Evolutionary conservation across 768 basidiomycete species (phyloP).

Genomic region (Cubamyces lactineus): DNA sequence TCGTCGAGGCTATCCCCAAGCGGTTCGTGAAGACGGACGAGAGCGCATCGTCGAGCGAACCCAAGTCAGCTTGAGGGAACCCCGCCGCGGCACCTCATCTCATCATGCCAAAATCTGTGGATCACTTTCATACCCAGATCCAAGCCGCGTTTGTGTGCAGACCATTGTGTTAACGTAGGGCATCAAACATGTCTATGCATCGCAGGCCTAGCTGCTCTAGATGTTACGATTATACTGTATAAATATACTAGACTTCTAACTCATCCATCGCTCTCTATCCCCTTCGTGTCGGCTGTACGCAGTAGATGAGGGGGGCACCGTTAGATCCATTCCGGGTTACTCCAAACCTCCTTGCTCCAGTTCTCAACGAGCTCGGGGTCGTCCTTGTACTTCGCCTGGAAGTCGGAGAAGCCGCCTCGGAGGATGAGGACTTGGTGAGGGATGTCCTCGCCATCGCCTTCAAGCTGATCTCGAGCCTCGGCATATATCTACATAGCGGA

Average conservation of each 20-base stretch:
- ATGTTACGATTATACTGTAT: constrained; percentile 5
- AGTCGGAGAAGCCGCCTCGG: constrained; percentile 70
- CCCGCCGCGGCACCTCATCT: too few species aligned
- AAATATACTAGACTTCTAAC: constrained; percentile 9
- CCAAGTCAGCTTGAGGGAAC: constrained; percentile 9
- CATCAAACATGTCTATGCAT: background rate
- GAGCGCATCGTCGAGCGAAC: constrained; percentile 7
- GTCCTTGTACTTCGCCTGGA: constrained; percentile 73
- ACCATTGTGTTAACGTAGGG: too few species aligned
- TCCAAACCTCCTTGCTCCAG: constrained; percentile 73
- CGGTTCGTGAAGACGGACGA: constrained; percentile 51
- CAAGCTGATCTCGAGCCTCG: constrained; percentile 56
- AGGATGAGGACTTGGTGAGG: constrained; percentile 67
- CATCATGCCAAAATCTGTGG: too few species aligned
- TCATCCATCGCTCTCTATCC: background rate
- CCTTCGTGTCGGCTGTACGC: too few species aligned
- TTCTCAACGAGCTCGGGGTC: constrained; percentile 76
- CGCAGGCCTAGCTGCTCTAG: background rate
- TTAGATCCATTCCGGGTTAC: constrained; percentile 35
- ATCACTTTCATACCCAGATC: too few species aligned
- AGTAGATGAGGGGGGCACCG: too few species aligned
- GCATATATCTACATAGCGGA: constrained; percentile 58
- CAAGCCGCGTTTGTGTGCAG: too few species aligned
- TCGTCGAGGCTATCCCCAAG: constrained; percentile 65
- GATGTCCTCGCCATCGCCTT: constrained; percentile 44